Conservation (phyloP, 192 early-diverging fungal genomes). For the Linnemannia exigua region DNA sequence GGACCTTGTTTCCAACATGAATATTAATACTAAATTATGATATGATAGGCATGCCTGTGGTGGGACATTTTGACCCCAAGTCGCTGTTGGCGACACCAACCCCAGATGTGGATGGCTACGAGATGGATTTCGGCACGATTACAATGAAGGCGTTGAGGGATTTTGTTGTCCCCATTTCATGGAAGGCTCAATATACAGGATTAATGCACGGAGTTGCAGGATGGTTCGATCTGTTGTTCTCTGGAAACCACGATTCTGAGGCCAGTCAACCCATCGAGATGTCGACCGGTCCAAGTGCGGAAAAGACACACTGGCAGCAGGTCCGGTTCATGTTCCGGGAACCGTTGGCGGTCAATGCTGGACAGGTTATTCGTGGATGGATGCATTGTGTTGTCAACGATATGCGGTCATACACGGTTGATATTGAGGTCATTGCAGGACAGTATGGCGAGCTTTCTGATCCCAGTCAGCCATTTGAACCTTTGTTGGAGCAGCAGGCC, state of each 20-base stretch:
- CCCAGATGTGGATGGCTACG: conserved; percentile 60
- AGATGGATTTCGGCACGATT: conserved; percentile 90
- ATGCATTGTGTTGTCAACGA: conserved; percentile 91
- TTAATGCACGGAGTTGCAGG: conserved; percentile 94
- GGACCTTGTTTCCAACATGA: conserved; percentile 19
- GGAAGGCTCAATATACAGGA: conserved; percentile 88
- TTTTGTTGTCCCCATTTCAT: conserved; percentile 88
- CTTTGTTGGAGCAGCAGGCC: conserved; percentile 54
- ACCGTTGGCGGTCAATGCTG: conserved; percentile 95
- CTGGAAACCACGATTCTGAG: conserved; percentile 62
- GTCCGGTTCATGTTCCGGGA: conserved; percentile 93
- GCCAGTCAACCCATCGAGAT: conserved; percentile 77
- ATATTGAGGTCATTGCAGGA: conserved; percentile 77
- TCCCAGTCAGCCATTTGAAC: conserved; percentile 57
- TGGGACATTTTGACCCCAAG: conserved; percentile 92
- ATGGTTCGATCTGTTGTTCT: conserved; percentile 96
- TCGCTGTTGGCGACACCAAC: conserved; percentile 79
- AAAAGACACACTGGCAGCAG: conserved; percentile 99
- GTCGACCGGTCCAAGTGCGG: conserved; percentile 87
- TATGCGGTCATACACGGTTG: conserved; percentile 92
- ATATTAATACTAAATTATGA: conserved; percentile 5
- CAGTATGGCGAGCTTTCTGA: conserved; percentile 61
- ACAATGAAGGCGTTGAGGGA: conserved; percentile 83
- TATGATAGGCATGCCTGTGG: conserved; percentile 82
- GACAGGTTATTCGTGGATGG: conserved; percentile 86